phyloP scores from a whole-genome alignment of 495 filamentous ascomycete species.

The Entonaema liquescens region DNA sequence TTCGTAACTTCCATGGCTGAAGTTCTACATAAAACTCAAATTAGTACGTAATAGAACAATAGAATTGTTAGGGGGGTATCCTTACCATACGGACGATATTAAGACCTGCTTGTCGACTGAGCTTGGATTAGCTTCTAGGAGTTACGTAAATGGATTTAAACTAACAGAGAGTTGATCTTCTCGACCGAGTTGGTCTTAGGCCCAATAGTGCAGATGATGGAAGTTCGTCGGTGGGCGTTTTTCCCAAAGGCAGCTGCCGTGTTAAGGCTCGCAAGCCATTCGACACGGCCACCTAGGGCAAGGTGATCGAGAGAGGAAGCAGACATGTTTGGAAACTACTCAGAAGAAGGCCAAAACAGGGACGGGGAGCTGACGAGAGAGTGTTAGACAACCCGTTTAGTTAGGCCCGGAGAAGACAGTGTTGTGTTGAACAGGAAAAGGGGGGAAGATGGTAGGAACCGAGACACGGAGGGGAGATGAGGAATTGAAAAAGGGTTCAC shows the following conservation, averaged over 20 bases:
- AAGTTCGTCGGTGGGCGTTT: conserved; percentile 88
- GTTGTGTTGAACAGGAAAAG: conserved; percentile 1
- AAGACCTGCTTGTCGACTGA: conserved; percentile 67
- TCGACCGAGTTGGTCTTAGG: conserved; percentile 99
- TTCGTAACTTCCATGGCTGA: conserved; percentile 93
- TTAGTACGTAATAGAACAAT: conserved; percentile 2
- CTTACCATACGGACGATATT: conserved; percentile 85
- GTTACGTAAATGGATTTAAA: not conserved
- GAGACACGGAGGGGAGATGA: conserved; percentile 5
- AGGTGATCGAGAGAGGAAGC: conserved; percentile 75
- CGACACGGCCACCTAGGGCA: conserved; percentile 78
- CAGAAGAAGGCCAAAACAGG: conserved; percentile 3
- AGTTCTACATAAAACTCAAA: conserved; percentile 64
- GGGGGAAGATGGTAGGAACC: not conserved
- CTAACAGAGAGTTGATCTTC: conserved; percentile 84
- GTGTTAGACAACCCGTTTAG: not conserved
- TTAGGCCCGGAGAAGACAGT: not conserved
- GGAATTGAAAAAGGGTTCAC: not conserved
- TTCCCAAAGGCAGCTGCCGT: conserved; percentile 81
- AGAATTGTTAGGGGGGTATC: not conserved
- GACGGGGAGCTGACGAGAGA: conserved; percentile 1
- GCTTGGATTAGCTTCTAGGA: conserved; percentile 8
- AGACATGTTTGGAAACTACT: conserved; percentile 25
- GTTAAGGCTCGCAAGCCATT: conserved; percentile 84
- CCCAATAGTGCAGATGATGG: conserved; percentile 98